These are phyloP conservation scores for Gymnopilus junonius DNA, from an alignment of 768 basidiomycete species.

Conservation along the genomic window DNA sequence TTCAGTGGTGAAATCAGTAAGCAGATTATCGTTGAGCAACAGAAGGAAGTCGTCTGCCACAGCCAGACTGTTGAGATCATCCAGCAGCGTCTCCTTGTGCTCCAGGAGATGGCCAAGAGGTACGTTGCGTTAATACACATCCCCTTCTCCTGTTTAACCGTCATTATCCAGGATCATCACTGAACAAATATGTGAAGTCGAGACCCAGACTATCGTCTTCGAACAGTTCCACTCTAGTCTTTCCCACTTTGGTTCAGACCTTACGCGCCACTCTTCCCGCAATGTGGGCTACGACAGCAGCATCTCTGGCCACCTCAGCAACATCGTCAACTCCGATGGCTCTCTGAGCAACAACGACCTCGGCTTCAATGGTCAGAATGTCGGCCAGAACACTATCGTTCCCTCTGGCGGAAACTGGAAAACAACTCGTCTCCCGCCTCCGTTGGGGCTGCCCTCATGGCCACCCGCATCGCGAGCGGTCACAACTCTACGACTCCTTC, in stretches of 20 bases:
- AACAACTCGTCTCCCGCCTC: constrained; percentile 25
- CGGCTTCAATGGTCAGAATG: constrained; percentile 41
- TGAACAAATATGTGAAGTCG: constrained; percentile 53
- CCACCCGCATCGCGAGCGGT: constrained; percentile 4
- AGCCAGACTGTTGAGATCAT: constrained; percentile 42
- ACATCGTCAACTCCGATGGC: constrained; percentile 38
- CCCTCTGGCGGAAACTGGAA: constrained; percentile 47
- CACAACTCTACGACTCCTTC: constrained; percentile 3
- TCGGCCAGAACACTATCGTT: constrained; percentile 40
- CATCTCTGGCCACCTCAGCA: constrained; percentile 37
- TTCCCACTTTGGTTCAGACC: constrained; percentile 40
- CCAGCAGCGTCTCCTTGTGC: constrained; percentile 49
- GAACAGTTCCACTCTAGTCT: constrained; percentile 44
- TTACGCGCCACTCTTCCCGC: constrained; percentile 39
- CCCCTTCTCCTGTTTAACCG: neutral
- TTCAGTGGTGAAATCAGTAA: constrained; percentile 38
- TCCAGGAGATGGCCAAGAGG: constrained; percentile 52
- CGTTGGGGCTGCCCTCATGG: constrained; percentile 38
- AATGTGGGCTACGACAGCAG: constrained; percentile 42
- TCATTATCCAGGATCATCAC: constrained; percentile 40
- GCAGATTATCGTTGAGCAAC: constrained; percentile 32
- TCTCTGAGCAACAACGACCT: constrained; percentile 40
- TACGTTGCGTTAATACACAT: constrained; percentile 11
- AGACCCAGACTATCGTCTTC: constrained; percentile 49
- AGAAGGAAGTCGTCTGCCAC: constrained; percentile 44